Evolutionary conservation across 441 rosid species (phyloP).

Genomic region (Eruca vesicaria): DNA sequence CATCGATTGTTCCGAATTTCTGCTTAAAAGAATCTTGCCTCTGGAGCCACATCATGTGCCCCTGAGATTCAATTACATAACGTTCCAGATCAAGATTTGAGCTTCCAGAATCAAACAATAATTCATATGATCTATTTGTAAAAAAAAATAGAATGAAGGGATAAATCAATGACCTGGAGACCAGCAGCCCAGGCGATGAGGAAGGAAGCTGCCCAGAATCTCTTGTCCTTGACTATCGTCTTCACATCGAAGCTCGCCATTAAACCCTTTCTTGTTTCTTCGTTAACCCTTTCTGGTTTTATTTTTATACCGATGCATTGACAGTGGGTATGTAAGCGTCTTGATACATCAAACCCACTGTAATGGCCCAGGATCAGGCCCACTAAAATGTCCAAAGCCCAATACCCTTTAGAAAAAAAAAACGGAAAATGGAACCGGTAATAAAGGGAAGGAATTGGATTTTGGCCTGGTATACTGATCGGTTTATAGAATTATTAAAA

Average conservation of each 20-base stretch:
- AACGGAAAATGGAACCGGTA: background rate
- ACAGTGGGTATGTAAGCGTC: background rate
- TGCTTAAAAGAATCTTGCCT: constrained; percentile 78
- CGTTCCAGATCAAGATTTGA: background rate
- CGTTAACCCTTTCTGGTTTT: background rate
- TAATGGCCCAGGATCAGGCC: background rate
- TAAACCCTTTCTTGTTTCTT: constrained; percentile 26
- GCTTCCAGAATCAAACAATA: background rate
- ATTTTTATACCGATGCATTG: background rate
- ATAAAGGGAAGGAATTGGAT: background rate
- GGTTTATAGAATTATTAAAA: background rate
- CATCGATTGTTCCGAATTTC: constrained; percentile 51
- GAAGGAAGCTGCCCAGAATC: constrained; percentile 77
- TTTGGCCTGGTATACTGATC: too few relatives aligned
- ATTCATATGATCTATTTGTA: background rate
- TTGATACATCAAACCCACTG: background rate
- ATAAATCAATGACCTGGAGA: constrained; percentile 62
- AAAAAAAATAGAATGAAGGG: background rate
- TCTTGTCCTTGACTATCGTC: constrained; percentile 71
- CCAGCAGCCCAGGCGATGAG: constrained; percentile 86
- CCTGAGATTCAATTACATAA: constrained; percentile 41
- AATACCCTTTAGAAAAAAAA: background rate
- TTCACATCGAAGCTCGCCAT: constrained; percentile 54
- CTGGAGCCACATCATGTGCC: constrained; percentile 90
- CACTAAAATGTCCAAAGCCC: background rate